phyloP scores from a whole-genome alignment of 129 eudicot genomes.

The Gnaphalium uliginosum region DNA sequence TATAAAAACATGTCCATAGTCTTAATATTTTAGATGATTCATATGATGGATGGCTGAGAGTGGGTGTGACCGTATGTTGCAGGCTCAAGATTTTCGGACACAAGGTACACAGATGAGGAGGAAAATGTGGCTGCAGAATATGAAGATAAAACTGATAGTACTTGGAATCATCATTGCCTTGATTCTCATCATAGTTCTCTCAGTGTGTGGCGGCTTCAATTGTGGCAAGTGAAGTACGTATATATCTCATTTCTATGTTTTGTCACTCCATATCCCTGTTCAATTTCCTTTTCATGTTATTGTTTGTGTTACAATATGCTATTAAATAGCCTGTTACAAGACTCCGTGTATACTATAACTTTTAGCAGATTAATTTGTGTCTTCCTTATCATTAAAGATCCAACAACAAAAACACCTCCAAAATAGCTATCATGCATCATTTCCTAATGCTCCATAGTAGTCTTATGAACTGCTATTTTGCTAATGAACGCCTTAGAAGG shows the following conservation, averaged over 20 bases:
- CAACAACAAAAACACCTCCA: no score
- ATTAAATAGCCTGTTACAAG: slow-evolving; percentile 21
- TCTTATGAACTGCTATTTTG: not conserved
- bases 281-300: not conserved
- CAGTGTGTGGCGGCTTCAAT: slow-evolving; percentile 57
- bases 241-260: not conserved
- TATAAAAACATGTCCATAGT: not conserved
- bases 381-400: not conserved
- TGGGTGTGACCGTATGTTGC: not conserved
- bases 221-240: slow-evolving; percentile 37
- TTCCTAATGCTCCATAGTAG: no score
- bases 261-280: slow-evolving; percentile 20
- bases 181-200: slow-evolving; percentile 45
- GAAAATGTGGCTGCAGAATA: slow-evolving; percentile 67
- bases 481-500: not conserved
- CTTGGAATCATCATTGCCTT: slow-evolving; percentile 48
- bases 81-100: slow-evolving; percentile 70
- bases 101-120: slow-evolving; percentile 71
- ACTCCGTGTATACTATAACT: slow-evolving; percentile 22
- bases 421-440: no score
- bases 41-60: slow-evolving; percentile 3
- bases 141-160: slow-evolving; percentile 65
- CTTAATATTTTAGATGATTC: not conserved
- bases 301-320: slow-evolving; percentile 17
- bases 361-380: slow-evolving; percentile 11